These are phyloP conservation scores for Tetracladium maxilliforme DNA, from an alignment of 2,329 filamentous ascomycete species.

Conservation along the genomic window DNA sequence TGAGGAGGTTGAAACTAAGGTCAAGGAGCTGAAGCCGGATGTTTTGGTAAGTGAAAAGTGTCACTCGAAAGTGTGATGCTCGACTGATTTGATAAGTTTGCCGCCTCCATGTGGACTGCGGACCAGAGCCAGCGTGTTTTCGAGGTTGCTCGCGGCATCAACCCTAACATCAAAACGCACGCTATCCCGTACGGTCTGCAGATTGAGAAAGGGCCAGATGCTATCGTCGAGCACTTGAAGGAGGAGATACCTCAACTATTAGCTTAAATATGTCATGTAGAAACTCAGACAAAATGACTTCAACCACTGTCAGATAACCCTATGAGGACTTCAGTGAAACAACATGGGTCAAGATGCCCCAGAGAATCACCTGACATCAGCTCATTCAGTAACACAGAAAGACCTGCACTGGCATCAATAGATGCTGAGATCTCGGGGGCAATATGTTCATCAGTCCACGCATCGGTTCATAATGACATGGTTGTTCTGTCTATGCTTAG, in stretches of 20 bases:
- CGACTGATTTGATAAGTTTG: slow-evolving; percentile 30
- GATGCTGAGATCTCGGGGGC: no score
- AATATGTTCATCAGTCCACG: no score
- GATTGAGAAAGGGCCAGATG: slow-evolving; percentile 35
- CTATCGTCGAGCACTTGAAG: slow-evolving; percentile 34
- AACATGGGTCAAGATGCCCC: no score
- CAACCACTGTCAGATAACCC: no score
- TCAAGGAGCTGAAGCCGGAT: slow-evolving; percentile 34
- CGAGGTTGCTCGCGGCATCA: slow-evolving; percentile 23
- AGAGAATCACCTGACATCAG: no score
- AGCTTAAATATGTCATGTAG: no score
- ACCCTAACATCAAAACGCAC: slow-evolving; percentile 32
- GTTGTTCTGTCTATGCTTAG: no score
- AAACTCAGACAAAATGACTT: no score
- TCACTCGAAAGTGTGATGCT: slow-evolving; percentile 3
- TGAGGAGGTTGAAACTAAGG: slow-evolving; percentile 37
- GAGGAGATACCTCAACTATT: slow-evolving; percentile 20
- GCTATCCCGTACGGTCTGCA: slow-evolving; percentile 38
- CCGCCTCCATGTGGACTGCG: slow-evolving; percentile 36
- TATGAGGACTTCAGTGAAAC: no score
- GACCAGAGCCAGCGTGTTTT: slow-evolving; percentile 30
- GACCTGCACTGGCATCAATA: no score
- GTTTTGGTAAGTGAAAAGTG: slow-evolving; percentile 29
- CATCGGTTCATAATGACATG: no score
- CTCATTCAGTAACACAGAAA: no score